phyloP scores from a whole-genome alignment of 345 rosid species.

The Chamaenerion angustifolium region DNA sequence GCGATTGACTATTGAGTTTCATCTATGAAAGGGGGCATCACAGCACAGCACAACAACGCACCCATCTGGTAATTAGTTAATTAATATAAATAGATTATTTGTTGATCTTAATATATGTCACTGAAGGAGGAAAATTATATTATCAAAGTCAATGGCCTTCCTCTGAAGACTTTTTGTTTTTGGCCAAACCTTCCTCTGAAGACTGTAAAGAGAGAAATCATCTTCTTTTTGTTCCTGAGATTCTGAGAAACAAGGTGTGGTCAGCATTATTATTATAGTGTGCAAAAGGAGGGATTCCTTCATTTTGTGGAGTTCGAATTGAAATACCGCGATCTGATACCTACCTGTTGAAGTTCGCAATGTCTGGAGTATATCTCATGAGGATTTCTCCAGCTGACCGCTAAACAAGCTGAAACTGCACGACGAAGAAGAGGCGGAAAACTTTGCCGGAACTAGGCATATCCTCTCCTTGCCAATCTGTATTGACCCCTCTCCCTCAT shows the following conservation, averaged over 20 bases:
- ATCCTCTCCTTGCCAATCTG: no score
- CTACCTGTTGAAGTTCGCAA: no score
- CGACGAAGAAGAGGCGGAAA: no score
- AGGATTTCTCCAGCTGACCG: no score
- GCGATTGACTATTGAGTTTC: conserved; percentile 13
- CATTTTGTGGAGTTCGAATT: no score
- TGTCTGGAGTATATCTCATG: no score
- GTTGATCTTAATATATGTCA: not conserved
- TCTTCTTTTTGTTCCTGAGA: not conserved
- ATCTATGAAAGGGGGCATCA: not conserved
- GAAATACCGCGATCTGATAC: no score
- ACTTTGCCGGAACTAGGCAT: no score
- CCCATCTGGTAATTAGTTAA: not conserved
- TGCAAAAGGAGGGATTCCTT: no score
- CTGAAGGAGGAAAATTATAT: not conserved
- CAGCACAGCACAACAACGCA: conserved; percentile 6
- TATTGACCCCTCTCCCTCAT: no score
- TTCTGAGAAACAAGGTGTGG: not conserved
- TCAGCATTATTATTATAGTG: no score
- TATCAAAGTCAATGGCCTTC: conserved; percentile 10
- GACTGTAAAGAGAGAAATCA: conserved; percentile 1
- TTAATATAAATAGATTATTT: not conserved
- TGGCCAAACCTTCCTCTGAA: conserved; percentile 7
- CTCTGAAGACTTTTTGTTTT: conserved; percentile 4
- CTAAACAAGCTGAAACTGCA: no score